Percentiles rank a stretch among this genome's conserved stretches.
These are phyloP conservation scores for Trichosporon coremiiforme DNA, from an alignment of 1,284 basidiomycete species.

Conservation along the genomic window DNA sequence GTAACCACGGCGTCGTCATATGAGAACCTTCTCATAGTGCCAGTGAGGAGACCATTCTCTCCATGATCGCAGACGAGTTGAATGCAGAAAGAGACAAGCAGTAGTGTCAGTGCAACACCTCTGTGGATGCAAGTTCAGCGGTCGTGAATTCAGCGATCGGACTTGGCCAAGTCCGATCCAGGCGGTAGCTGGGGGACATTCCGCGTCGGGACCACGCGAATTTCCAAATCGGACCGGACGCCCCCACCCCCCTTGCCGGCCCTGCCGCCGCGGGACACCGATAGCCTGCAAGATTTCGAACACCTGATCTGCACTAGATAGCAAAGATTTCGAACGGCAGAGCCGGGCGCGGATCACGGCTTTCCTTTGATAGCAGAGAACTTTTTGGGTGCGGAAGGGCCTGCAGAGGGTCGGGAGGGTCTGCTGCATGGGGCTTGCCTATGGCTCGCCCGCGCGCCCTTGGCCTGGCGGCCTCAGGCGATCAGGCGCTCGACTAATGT, in stretches of 20 bases:
- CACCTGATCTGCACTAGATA: not conserved
- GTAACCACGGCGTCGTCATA: no score
- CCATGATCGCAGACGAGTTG: no score
- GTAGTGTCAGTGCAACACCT: no score
- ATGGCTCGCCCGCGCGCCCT: no score
- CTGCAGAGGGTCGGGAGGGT: no score
- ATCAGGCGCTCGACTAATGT: not conserved
- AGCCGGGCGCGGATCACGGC: no score
- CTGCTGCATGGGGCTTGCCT: not conserved
- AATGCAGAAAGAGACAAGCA: no score
- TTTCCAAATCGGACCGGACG: slow-evolving; percentile 10
- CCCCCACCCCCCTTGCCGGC: not conserved
- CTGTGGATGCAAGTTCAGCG: no score
- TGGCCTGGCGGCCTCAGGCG: not conserved
- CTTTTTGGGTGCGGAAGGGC: no score
- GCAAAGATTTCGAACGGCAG: not conserved
- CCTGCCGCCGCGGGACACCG: not conserved
- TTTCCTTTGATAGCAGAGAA: no score
- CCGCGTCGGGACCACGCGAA: slow-evolving; percentile 5
- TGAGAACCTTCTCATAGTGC: no score
- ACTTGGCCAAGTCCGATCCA: slow-evolving; percentile 16
- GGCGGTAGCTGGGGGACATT: not conserved
- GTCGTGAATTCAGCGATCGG: not conserved
- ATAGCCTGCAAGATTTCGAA: slow-evolving; percentile 3
- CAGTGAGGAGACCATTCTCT: no score